Conservation (phyloP, 1,139 yeast species). For the Spencermartinsiella ligniputridi region DNA sequence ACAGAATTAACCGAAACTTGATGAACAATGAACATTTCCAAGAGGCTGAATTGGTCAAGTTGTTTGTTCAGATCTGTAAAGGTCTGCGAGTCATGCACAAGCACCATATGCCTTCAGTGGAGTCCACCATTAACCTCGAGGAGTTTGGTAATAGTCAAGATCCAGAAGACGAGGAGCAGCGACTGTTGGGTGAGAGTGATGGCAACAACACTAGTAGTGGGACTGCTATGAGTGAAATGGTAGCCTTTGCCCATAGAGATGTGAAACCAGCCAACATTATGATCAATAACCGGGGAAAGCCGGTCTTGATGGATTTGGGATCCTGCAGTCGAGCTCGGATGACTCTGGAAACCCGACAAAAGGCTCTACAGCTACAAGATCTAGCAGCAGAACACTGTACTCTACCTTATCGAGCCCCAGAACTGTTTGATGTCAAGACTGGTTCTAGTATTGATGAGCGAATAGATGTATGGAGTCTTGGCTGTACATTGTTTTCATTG, state of each 20-base stretch:
- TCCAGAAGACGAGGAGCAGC: slow-evolving; percentile 10
- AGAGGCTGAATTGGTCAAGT: slow-evolving; percentile 57
- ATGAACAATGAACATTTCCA: slow-evolving; percentile 50
- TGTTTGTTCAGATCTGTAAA: slow-evolving; percentile 65
- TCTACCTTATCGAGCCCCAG: slow-evolving; percentile 87
- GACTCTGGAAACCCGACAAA: slow-evolving; percentile 53
- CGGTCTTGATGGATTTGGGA: slow-evolving; percentile 82
- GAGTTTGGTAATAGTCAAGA: too few relatives aligned
- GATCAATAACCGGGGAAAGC: slow-evolving; percentile 65
- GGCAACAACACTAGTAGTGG: slow-evolving; percentile 18
- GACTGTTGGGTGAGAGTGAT: slow-evolving; percentile 11
- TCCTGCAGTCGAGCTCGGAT: slow-evolving; percentile 66
- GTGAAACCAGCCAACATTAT: slow-evolving; percentile 85
- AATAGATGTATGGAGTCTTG: slow-evolving; percentile 88
- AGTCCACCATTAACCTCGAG: slow-evolving; percentile 6
- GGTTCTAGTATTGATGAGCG: slow-evolving; percentile 61
- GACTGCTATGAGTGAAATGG: slow-evolving; percentile 50
- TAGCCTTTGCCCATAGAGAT: slow-evolving; percentile 81
- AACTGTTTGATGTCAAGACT: slow-evolving; percentile 70
- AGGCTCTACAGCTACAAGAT: slow-evolving; percentile 74
- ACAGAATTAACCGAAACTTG: slow-evolving; percentile 59
- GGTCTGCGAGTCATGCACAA: slow-evolving; percentile 77
- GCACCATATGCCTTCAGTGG: slow-evolving; percentile 31
- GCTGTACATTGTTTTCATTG: slow-evolving; percentile 73
- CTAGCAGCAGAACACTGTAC: slow-evolving; percentile 84